Percentiles rank a stretch among this genome's conserved stretches.
Evolutionary conservation across 257 asterid genomes (phyloP).

Genomic region (Verbascum thapsus): DNA sequence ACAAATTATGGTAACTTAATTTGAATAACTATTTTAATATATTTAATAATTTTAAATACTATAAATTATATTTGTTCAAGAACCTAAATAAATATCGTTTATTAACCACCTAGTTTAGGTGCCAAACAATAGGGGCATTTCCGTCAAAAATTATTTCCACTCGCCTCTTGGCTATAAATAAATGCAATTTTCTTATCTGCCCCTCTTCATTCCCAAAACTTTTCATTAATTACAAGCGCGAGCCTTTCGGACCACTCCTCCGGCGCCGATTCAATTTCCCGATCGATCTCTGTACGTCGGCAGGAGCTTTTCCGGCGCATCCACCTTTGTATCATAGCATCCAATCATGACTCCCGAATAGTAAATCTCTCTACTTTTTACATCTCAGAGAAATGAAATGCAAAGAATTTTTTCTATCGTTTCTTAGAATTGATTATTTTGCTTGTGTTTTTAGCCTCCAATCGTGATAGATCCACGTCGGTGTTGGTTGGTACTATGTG

Average conservation of each 20-base stretch:
- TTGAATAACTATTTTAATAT: no score
- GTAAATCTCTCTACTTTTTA: constrained; percentile 30
- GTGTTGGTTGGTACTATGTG: constrained; percentile 16
- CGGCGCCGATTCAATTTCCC: constrained; percentile 22
- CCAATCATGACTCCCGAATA: constrained; percentile 47
- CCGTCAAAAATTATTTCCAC: no score
- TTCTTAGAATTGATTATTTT: background rate
- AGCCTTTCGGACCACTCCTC: constrained; percentile 26
- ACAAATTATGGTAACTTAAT: no score
- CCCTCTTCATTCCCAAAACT: background rate
- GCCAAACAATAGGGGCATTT: background rate
- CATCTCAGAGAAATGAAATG: background rate
- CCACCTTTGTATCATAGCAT: constrained; percentile 11
- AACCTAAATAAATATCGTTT: no score
- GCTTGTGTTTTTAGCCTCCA: background rate
- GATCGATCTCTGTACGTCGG: constrained; percentile 31
- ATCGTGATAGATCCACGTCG: constrained; percentile 23
- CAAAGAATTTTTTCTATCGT: background rate
- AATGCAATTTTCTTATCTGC: background rate
- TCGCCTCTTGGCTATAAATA: no score
- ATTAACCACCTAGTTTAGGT: no score
- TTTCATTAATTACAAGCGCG: background rate
- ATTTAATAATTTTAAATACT: no score
- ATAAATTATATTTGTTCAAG: no score
- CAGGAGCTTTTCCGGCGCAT: constrained; percentile 29